A percentile compares a stretch with the other conserved stretches of the same genome.
Conservation (phyloP, 2,329 filamentous ascomycete species). For the Epichloe brachyelytri region DNA sequence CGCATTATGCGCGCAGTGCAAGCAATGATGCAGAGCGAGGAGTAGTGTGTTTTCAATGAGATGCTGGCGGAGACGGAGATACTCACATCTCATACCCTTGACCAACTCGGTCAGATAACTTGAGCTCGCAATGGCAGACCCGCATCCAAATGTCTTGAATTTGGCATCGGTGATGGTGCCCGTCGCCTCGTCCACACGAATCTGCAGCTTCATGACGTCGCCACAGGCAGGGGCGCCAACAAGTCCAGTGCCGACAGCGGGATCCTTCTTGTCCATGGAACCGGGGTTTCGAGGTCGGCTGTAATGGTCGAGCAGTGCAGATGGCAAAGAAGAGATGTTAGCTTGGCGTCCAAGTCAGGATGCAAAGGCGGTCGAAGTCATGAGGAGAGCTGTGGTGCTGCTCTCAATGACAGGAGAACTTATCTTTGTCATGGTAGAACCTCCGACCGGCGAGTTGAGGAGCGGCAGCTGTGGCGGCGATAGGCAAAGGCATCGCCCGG, state of each 20-base stretch:
- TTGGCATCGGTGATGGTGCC: conserved; percentile 89
- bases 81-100: conserved; percentile 61
- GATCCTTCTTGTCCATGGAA: conserved; percentile 57
- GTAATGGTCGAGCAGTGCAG: conserved; percentile 32
- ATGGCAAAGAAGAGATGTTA: conserved; percentile 1
- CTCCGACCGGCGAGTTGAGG: conserved; percentile 25
- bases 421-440: conserved; percentile 36
- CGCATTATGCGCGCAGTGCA: not conserved
- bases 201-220: conserved; percentile 73
- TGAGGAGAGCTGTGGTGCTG: not conserved
- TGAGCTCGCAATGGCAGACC: conserved; percentile 75
- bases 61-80: not conserved
- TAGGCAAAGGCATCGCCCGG: conserved; percentile 8
- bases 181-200: conserved; percentile 75
- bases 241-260: conserved; percentile 79
- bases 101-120: conserved; percentile 93
- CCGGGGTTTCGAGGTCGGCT: conserved; percentile 42
- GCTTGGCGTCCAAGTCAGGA: not conserved
- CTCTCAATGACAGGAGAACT: not conserved
- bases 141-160: conserved; percentile 97
- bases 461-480: conserved; percentile 5
- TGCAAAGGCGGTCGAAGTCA: not conserved
- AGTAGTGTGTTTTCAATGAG: too few species aligned
- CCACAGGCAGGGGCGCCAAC: conserved; percentile 82
- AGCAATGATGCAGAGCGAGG: not conserved